phyloP scores from a whole-genome alignment of 495 filamentous ascomycete species.

The Tuber calosporum region DNA sequence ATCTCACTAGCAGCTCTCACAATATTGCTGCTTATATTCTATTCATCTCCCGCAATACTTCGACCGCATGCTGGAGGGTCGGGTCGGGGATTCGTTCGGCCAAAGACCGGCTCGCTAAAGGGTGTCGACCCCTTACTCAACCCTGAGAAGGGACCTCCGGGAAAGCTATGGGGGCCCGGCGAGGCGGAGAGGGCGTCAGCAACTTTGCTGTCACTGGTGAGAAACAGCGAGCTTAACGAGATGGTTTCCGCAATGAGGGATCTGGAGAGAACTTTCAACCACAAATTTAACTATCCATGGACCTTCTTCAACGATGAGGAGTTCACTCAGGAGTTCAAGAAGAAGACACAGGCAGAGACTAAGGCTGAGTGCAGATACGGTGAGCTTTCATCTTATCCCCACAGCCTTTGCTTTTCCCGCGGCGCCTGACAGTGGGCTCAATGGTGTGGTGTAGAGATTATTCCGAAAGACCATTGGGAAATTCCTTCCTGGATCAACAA shows the following conservation, averaged over 20 bases:
- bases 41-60: constrained; percentile 20
- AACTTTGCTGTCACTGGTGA: constrained; percentile 84
- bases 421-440: background rate
- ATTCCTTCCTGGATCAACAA: constrained; percentile 85
- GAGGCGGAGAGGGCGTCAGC: constrained; percentile 66
- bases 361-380: constrained; percentile 80
- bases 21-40: constrained; percentile 30
- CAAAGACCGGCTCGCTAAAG: constrained; percentile 34
- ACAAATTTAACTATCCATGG: constrained; percentile 99
- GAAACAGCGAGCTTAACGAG: constrained; percentile 77
- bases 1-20: constrained; percentile 27
- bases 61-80: constrained; percentile 9
- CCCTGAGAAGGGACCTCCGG: constrained; percentile 37
- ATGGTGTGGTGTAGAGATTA: constrained; percentile 53
- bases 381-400: constrained; percentile 43
- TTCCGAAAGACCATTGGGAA: constrained; percentile 92
- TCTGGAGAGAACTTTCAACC: constrained; percentile 91
- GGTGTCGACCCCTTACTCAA: constrained; percentile 39
- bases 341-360: constrained; percentile 63
- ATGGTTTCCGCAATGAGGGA: constrained; percentile 83
- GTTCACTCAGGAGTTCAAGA: constrained; percentile 89
- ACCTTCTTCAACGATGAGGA: constrained; percentile 96
- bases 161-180: constrained; percentile 36
- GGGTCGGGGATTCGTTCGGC: constrained; percentile 28
- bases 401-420: background rate